Evolutionary conservation across 1,284 basidiomycete species (phyloP).

Genomic region (Kwoniella shivajii): DNA sequence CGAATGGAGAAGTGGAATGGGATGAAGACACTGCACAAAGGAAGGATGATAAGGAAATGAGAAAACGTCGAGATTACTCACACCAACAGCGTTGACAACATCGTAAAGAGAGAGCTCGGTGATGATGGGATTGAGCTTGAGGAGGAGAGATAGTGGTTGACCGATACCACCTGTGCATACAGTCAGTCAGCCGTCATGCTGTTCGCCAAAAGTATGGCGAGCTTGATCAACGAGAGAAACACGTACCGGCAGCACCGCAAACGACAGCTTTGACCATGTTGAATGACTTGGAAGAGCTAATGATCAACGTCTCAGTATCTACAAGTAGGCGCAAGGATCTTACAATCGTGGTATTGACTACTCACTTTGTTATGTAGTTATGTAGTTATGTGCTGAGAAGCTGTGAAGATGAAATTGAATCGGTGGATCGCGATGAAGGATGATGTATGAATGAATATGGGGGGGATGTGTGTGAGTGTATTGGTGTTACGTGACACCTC

Average conservation of each 20-base stretch:
- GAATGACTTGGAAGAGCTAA: too few relatives aligned
- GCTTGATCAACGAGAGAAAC: conserved; percentile 16
- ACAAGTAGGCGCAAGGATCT: conserved; percentile 7
- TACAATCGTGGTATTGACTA: too few relatives aligned
- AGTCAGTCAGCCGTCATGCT: not conserved
- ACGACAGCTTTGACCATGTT: conserved; percentile 89
- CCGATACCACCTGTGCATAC: conserved; percentile 63
- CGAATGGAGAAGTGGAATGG: not conserved
- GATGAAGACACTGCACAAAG: conserved; percentile 6
- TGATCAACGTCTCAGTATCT: too few relatives aligned
- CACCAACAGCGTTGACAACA: conserved; percentile 57
- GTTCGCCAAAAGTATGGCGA: too few relatives aligned
- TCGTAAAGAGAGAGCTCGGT: conserved; percentile 90
- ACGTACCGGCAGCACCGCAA: conserved; percentile 82
- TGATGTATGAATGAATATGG: not conserved
- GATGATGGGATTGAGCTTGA: conserved; percentile 83
- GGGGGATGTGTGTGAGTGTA: not conserved
- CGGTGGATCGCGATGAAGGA: not conserved
- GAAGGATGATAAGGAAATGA: not conserved
- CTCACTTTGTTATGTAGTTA: not conserved
- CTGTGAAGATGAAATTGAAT: conserved; percentile 5
- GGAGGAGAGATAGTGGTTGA: conserved; percentile 86
- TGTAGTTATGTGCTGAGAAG: not conserved
- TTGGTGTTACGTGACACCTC: not conserved
- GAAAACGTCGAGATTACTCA: conserved; percentile 35